phyloP scores from a whole-genome alignment of 2,329 filamentous ascomycete species.

The Penicillium capsulatum region DNA sequence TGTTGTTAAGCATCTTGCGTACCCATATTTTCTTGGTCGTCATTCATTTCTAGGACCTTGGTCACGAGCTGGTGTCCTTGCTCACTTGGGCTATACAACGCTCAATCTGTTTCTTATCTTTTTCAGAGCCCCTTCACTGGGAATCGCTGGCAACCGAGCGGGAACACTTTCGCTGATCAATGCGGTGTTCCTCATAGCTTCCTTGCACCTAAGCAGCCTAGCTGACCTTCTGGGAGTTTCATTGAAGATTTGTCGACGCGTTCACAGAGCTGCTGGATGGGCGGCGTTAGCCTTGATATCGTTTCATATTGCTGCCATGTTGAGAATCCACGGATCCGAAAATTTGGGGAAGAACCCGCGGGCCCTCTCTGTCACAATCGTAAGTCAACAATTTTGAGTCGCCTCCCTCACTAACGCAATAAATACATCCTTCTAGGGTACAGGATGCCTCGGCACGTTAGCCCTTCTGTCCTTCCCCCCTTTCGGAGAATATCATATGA shows the following conservation, averaged over 20 bases:
- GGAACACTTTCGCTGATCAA: conserved; percentile 8
- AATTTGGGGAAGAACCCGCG: no score
- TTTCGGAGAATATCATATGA: conserved; percentile 22
- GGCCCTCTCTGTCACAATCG: conserved; percentile 1
- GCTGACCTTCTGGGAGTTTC: conserved; percentile 9
- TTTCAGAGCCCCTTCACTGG: conserved; percentile 3
- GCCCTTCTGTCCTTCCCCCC: conserved; percentile 15
- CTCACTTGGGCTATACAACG: conserved; percentile 5
- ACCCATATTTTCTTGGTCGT: conserved; percentile 6
- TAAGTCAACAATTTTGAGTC: conserved; percentile 3
- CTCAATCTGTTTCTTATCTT: conserved; percentile 7
- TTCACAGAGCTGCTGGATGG: conserved; percentile 8
- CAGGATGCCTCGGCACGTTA: conserved; percentile 2
- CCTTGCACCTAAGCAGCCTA: conserved; percentile 6
- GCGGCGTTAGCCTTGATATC: conserved; percentile 4
- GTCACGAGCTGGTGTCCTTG: conserved; percentile 7
- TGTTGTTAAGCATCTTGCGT: conserved; percentile 7
- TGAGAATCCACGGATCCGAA: not conserved
- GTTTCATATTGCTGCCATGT: conserved; percentile 4
- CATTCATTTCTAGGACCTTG: conserved; percentile 8
- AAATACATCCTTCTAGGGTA: not conserved
- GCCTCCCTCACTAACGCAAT: not conserved
- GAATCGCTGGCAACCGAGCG: conserved; percentile 5
- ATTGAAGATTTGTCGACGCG: conserved; percentile 4
- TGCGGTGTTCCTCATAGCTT: conserved; percentile 5